phyloP scores from a whole-genome alignment of 129 eudicot species.

The Logfia minima region DNA sequence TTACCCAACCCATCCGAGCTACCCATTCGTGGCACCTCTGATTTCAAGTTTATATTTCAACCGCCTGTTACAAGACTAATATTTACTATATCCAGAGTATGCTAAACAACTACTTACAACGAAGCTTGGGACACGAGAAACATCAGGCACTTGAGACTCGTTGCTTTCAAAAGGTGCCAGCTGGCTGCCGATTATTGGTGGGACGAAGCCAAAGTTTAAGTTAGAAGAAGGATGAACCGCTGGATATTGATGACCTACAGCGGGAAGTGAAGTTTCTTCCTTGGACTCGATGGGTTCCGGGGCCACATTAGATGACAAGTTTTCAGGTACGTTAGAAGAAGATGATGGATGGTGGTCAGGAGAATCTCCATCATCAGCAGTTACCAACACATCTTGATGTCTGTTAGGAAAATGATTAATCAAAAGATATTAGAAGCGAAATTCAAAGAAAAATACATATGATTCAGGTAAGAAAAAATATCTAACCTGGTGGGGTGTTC shows the following conservation, averaged over 20 bases:
- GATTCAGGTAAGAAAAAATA: slow-evolving; percentile 14
- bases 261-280: slow-evolving; percentile 45
- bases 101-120: slow-evolving; percentile 54
- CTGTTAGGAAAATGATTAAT: slow-evolving; percentile 35
- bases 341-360: slow-evolving; percentile 48
- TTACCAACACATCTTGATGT: slow-evolving; percentile 42
- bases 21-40: slow-evolving; percentile 5
- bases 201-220: slow-evolving; percentile 58
- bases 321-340: slow-evolving; percentile 46
- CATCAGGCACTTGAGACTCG: slow-evolving; percentile 64
- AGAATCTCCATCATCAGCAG: slow-evolving; percentile 42
- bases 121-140: slow-evolving; percentile 67
- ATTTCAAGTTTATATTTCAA: neutral
- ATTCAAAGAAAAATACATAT: neutral
- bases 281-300: slow-evolving; percentile 53
- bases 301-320: slow-evolving; percentile 40
- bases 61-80: neutral
- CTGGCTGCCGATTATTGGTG: slow-evolving; percentile 58
- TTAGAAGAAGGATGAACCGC: slow-evolving; percentile 51
- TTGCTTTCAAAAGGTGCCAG: slow-evolving; percentile 56
- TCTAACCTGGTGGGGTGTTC: slow-evolving; percentile 54
- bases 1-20: neutral
- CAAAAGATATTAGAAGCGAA: neutral
- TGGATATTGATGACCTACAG: slow-evolving; percentile 53
- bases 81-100: neutral